Conservation (phyloP, 2,329 filamentous ascomycete species). For the Annulohypoxylon truncatum region DNA sequence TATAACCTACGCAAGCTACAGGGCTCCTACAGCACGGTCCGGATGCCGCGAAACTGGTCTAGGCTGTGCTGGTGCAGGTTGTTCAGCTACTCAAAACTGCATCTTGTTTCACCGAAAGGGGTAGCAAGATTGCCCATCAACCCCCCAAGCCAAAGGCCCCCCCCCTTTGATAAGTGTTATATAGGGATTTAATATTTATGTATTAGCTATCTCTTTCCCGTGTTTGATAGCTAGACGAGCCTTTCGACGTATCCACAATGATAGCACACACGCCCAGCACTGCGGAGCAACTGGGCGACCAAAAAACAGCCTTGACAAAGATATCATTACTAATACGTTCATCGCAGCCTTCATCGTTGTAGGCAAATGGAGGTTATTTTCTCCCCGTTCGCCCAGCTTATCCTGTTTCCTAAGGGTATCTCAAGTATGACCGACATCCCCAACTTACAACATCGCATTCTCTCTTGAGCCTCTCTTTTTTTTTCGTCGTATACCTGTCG, state of each 20-base stretch:
- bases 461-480: constrained; percentile 23
- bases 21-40: constrained; percentile 34
- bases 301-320: background rate
- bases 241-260: background rate
- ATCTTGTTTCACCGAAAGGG: constrained; percentile 33
- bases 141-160: constrained; percentile 2
- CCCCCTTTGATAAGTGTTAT: background rate
- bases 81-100: constrained; percentile 19
- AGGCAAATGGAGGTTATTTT: constrained; percentile 8
- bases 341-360: constrained; percentile 17
- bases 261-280: background rate
- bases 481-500: constrained; percentile 23
- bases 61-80: constrained; percentile 2
- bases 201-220: constrained; percentile 13
- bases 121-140: background rate
- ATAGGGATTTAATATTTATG: background rate
- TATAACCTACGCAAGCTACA: constrained; percentile 20
- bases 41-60: constrained; percentile 30
- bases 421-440: constrained; percentile 38
- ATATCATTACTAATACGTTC: constrained; percentile 33
- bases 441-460: constrained; percentile 32
- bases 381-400: constrained; percentile 10
- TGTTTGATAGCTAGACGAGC: background rate
- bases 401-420: constrained; percentile 41
- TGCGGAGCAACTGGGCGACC: background rate